Evolutionary conservation across 306 rosid genomes (phyloP), one percentile per base, ranked within the genome.

Genomic region (Alnus glutinosa): DNA sequence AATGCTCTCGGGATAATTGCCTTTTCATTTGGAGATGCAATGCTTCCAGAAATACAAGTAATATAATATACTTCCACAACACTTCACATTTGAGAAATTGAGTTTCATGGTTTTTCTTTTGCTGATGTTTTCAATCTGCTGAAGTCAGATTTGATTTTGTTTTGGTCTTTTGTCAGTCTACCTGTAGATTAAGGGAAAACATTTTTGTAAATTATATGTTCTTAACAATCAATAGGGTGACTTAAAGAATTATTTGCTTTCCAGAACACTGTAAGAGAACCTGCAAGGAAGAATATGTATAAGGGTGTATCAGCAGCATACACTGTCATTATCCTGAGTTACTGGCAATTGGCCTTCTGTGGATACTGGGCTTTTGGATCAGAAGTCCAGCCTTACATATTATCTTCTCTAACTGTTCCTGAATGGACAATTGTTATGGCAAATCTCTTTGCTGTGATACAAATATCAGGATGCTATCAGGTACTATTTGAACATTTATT

Each of bases 361-460:
- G 92, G 97, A 37, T 90, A 87, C 77, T 90, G 92, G 93, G 97
- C 97, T 30, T 92, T 92, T 8, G 93, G 97, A 67, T 92, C 97
- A 73, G 42, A 86, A 83, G 97, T 92, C 62, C 73, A 88, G 74
- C 90, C 97, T 71, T 88, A 92, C 58, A 84, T 92, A 78, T 79
- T 92, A 63, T 74, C 90, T 76, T 90, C 94, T 59, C 72, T 90
- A 59, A 78, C 84, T 42, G 76, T 46, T 73, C 97, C 94, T 70
- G 82, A 89, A 82, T 92, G 93, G 97, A 90, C 94, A 28, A 83
- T 87, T 55, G 83, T 87, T 42, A 87, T 92, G 97, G 94, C 94
- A 63, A 92, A 90, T 80, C 82, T 92, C 18, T 92, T 90, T 86
- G 93, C 94, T 71, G 89, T 92, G 51, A 46, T 90, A 68, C 97